Evolutionary conservation across 148 eudicot species (phyloP).

Genomic region (Heliosperma pusillum): DNA sequence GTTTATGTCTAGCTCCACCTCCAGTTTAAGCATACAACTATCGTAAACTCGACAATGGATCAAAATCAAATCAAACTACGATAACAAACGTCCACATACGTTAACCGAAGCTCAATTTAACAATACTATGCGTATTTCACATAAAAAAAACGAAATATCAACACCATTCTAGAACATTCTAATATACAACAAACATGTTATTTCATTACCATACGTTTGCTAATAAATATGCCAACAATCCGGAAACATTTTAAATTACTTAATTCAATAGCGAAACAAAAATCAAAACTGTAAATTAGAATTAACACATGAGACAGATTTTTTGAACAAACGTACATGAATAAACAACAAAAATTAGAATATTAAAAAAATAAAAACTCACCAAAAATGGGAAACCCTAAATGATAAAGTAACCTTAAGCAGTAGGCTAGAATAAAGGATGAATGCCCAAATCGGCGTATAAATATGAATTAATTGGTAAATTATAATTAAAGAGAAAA

Average conservation of each 20-base stretch:
- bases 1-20: neutral
- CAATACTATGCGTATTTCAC: neutral
- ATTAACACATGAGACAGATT: neutral
- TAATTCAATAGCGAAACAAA: neutral
- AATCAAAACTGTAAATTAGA: neutral
- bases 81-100: neutral
- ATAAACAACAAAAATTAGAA: neutral
- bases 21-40: neutral
- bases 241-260: neutral
- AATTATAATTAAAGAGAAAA: neutral
- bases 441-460: neutral
- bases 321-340: neutral
- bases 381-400: slow-evolving; percentile 12
- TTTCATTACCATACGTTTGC: no score
- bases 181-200: neutral
- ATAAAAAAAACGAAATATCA: neutral
- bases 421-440: no score
- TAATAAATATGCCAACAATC: neutral
- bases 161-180: neutral
- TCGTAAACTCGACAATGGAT: neutral
- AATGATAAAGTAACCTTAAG: neutral
- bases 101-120: neutral
- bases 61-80: neutral
- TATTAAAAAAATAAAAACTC: neutral
- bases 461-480: neutral